These are phyloP conservation scores for Colletotrichum abscissum DNA, from an alignment of 2,329 filamentous ascomycete genomes.

Conservation along the genomic window DNA sequence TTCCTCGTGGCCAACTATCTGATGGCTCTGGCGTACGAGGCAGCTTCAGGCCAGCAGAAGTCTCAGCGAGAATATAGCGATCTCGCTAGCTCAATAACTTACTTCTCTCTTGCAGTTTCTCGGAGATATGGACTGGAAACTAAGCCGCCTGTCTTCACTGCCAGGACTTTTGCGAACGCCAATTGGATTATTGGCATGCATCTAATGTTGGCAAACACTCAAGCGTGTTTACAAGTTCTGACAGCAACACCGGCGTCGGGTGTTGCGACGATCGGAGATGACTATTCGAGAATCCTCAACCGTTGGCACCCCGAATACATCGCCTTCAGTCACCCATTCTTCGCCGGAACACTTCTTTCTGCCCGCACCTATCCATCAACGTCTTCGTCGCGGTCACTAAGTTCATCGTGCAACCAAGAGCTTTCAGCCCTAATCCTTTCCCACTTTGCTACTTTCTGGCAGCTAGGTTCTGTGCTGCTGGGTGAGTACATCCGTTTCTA, in stretches of 20 bases:
- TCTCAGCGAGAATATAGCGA: background rate
- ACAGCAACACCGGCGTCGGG: no score
- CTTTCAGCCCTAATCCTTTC: background rate
- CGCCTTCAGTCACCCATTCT: background rate
- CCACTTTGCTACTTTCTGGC: background rate
- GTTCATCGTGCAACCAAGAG: background rate
- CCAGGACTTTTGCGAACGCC: background rate
- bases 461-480: background rate
- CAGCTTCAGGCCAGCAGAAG: background rate
- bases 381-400: background rate
- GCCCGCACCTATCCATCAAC: background rate
- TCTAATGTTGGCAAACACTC: background rate
- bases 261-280: background rate
- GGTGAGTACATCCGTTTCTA: background rate
- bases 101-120: background rate
- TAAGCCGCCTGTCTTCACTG: background rate
- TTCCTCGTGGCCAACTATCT: background rate
- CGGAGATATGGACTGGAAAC: background rate
- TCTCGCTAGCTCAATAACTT: background rate
- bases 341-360: background rate
- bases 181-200: background rate
- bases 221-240: background rate
- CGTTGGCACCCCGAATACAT: background rate
- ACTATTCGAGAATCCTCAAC: background rate
- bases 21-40: background rate